A percentile compares a stretch with the other conserved stretches of the same genome.
These are phyloP conservation scores for Trichophyton benhamiae DNA, from an alignment of 2,329 filamentous ascomycete genomes.

Conservation along the genomic window DNA sequence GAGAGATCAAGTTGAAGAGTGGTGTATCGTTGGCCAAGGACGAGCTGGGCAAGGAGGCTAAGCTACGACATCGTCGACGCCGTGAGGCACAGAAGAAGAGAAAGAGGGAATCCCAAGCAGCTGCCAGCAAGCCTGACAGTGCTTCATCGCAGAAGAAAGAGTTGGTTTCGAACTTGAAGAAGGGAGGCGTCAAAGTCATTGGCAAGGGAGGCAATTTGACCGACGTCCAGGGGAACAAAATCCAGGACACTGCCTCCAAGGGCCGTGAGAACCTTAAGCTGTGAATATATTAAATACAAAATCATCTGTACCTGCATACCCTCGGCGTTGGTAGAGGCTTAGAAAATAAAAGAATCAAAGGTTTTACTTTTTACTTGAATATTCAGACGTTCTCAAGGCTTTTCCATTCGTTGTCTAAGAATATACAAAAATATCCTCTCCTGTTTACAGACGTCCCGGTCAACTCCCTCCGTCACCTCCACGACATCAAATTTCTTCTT, in stretches of 20 bases:
- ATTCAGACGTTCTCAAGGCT: background rate
- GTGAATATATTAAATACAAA: slow-evolving; percentile 13
- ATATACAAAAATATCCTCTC: slow-evolving; percentile 31
- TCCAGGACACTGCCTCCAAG: slow-evolving; percentile 29
- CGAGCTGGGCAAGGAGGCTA: slow-evolving; percentile 82
- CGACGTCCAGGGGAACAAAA: slow-evolving; percentile 70
- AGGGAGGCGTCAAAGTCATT: slow-evolving; percentile 82
- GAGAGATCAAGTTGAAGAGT: slow-evolving; percentile 64
- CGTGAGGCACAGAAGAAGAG: slow-evolving; percentile 76
- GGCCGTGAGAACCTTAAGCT: slow-evolving; percentile 26
- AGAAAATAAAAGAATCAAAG: no score
- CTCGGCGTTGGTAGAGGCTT: background rate
- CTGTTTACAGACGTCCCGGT: slow-evolving; percentile 23
- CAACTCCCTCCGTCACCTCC: slow-evolving; percentile 47
- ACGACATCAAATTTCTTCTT: slow-evolving; percentile 53
- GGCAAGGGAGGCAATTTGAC: slow-evolving; percentile 77
- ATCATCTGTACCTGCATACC: background rate
- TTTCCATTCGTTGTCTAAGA: slow-evolving; percentile 15
- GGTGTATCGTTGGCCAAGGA: slow-evolving; percentile 67
- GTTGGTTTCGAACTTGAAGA: slow-evolving; percentile 58
- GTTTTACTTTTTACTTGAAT: background rate
- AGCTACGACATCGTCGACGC: slow-evolving; percentile 59
- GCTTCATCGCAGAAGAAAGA: slow-evolving; percentile 37
- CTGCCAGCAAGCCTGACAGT: slow-evolving; percentile 34
- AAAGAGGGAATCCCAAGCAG: slow-evolving; percentile 36